Conservation (phyloP, 2,329 filamentous ascomycete species). For the Cryphonectria japonica region DNA sequence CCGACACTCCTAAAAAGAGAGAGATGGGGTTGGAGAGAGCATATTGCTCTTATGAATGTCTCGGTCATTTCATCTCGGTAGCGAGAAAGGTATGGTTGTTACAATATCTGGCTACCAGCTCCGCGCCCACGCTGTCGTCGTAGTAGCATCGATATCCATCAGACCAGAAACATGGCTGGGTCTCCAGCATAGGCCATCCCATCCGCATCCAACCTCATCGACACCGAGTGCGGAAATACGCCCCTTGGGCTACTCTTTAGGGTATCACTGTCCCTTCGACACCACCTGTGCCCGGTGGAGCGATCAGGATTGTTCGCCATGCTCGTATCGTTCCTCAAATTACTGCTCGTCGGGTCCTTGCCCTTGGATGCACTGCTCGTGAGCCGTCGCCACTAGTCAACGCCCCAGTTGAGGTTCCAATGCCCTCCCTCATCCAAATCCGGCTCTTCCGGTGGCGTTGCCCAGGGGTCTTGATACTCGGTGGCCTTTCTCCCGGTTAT, state of each 20-base stretch:
- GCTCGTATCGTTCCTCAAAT: background rate
- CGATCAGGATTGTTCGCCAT: background rate
- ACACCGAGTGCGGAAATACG: background rate
- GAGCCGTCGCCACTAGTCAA: constrained; percentile 36
- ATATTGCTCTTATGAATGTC: background rate
- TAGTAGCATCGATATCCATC: too few relatives aligned
- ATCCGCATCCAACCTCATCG: constrained; percentile 15
- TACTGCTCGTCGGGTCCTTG: background rate
- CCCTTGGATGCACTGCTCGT: background rate
- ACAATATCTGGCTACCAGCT: background rate
- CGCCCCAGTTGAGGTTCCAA: constrained; percentile 38
- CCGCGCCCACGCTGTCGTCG: background rate
- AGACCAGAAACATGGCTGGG: constrained; percentile 4
- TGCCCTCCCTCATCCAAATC: constrained; percentile 31
- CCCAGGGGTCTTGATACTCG: constrained; percentile 30
- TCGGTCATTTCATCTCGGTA: background rate
- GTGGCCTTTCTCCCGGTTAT: constrained; percentile 11
- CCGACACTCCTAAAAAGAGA: background rate
- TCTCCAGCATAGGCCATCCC: constrained; percentile 16
- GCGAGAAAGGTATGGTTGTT: background rate
- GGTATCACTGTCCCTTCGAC: background rate
- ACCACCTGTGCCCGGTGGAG: background rate
- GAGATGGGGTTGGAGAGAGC: background rate
- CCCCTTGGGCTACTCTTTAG: background rate
- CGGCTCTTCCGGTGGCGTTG: constrained; percentile 30